Conservation (phyloP, 2,329 filamentous ascomycete species). For the Sporothrix humicola region DNA sequence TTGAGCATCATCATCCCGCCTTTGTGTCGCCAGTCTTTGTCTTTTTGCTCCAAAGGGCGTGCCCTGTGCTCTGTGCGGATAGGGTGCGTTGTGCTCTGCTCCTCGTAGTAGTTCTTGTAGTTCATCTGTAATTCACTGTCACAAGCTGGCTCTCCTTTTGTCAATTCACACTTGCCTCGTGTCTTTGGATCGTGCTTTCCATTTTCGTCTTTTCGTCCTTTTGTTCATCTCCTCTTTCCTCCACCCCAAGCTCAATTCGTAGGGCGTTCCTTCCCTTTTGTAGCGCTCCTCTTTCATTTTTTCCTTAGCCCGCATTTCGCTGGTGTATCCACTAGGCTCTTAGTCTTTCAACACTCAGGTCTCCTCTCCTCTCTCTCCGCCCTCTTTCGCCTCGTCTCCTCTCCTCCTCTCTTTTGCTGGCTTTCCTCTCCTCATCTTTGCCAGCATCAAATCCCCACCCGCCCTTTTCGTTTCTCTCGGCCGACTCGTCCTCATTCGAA, state of each 20-base stretch:
- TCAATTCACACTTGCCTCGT: neutral
- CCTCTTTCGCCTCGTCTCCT: conserved; percentile 13
- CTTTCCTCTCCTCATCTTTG: neutral
- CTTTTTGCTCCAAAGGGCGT: neutral
- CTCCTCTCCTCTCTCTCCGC: conserved; percentile 9
- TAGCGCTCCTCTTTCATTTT: conserved; percentile 11
- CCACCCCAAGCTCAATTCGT: conserved; percentile 18
- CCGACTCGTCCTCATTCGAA: neutral
- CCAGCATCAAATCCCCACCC: neutral
- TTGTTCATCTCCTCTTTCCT: conserved; percentile 1
- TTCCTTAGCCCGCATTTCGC: conserved; percentile 17
- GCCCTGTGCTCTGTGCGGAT: neutral
- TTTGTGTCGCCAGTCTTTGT: conserved; percentile 4
- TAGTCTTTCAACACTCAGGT: conserved; percentile 25
- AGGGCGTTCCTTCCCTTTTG: conserved; percentile 13
- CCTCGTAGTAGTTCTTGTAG: neutral
- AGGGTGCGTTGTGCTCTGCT: neutral
- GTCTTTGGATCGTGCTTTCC: neutral
- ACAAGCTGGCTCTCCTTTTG: neutral
- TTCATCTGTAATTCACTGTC: neutral
- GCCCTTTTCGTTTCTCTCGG: conserved; percentile 6
- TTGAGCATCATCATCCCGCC: conserved; percentile 23
- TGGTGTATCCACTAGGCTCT: conserved; percentile 20
- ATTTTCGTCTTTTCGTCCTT: neutral
- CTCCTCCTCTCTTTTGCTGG: neutral